Base-by-base conservation (phyloP, 768 basidiomycete species). In the Macrocybe gigantea region DNA sequence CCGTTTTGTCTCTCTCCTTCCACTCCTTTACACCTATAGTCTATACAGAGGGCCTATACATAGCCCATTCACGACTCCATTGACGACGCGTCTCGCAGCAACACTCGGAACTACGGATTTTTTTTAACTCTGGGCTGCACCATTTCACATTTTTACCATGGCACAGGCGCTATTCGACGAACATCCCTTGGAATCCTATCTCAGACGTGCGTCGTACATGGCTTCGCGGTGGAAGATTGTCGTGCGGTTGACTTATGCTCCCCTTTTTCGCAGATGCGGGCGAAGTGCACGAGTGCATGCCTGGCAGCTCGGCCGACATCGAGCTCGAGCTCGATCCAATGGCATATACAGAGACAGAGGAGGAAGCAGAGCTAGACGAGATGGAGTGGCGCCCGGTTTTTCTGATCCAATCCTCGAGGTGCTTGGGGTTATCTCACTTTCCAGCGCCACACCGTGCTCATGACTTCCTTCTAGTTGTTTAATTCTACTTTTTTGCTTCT, bases 91-190 rank as follows among this genome's bases (percentile, higher is more conserved):
- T 22, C 22, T 4, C 2, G 22, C 22, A 22, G 22, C 22, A 22
- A 22, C 22, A 22, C 4, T 22, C 22, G 22, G 22, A 22, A 22
- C 22, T 22, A 22, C 22, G 22, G 22, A 22, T 22, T 22, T 22
- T 22, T 22, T 22, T 22, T 22, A 22, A 22, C 22, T 22, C 22
- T 22, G 22, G 22, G 22, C 22, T 22, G 22, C 22, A 22, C 4
- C 22, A 22, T 22, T 22, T 22, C 22, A 4, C 22, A 22, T 22
- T 22, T 22, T 22, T 22, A 22, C 22, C 33, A 89, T 89, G 87
- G 87, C 87, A 33, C 83, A 88, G 71, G 74, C 87, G 49, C 62
- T 88, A 51, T 87, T 86, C 65, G 82, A 87, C 54, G 80, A 86
- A 52, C 85, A 88, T 56, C 87, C 87, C 38, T 73, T 89, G 38